A percentile compares a stretch with the other conserved stretches of the same genome.
phyloP scores from a whole-genome alignment of 495 filamentous ascomycete genomes.

The Aspergillus cristatus region DNA sequence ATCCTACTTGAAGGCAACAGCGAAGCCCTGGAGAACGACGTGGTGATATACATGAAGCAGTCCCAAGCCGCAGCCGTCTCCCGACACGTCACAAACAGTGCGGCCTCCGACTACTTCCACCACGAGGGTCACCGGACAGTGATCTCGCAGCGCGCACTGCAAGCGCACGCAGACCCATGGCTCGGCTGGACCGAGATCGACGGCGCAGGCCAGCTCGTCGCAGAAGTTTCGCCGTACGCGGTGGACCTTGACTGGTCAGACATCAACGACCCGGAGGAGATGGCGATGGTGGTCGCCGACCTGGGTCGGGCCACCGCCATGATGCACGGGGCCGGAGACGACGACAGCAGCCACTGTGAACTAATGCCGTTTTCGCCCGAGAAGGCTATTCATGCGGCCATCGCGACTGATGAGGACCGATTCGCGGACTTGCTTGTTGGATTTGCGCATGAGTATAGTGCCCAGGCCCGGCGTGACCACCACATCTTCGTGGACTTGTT shows the following conservation, averaged over 20 bases:
- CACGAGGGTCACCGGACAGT: slow-evolving; percentile 13
- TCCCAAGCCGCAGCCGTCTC: slow-evolving; percentile 7
- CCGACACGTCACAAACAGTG: slow-evolving; percentile 4
- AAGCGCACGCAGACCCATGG: slow-evolving; percentile 8
- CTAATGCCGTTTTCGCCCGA: slow-evolving; percentile 8
- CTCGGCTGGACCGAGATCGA: slow-evolving; percentile 14
- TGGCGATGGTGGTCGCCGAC: slow-evolving; percentile 6
- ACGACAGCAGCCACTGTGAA: slow-evolving; percentile 3
- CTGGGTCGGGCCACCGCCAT: slow-evolving; percentile 9
- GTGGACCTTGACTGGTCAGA: slow-evolving; percentile 12
- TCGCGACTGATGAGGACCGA: slow-evolving; percentile 1
- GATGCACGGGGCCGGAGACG: slow-evolving; percentile 11
- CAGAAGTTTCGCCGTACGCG: slow-evolving; percentile 9
- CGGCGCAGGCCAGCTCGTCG: slow-evolving; percentile 10
- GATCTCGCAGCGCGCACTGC: slow-evolving; percentile 10
- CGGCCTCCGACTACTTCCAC: slow-evolving; percentile 6
- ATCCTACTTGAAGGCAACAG: slow-evolving; percentile 10
- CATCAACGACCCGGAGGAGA: slow-evolving; percentile 8
- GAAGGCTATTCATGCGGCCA: slow-evolving; percentile 3
- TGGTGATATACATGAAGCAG: slow-evolving; percentile 14
- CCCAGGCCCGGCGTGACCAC: slow-evolving; percentile 6
- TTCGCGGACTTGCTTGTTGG: slow-evolving; percentile 3
- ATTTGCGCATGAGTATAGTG: slow-evolving; percentile 10
- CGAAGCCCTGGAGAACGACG: slow-evolving; percentile 12
- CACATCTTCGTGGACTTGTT: slow-evolving; percentile 13